These are phyloP conservation scores for Platanthera zijinensis DNA, from an alignment of 106 monocot species.

Conservation along the genomic window DNA sequence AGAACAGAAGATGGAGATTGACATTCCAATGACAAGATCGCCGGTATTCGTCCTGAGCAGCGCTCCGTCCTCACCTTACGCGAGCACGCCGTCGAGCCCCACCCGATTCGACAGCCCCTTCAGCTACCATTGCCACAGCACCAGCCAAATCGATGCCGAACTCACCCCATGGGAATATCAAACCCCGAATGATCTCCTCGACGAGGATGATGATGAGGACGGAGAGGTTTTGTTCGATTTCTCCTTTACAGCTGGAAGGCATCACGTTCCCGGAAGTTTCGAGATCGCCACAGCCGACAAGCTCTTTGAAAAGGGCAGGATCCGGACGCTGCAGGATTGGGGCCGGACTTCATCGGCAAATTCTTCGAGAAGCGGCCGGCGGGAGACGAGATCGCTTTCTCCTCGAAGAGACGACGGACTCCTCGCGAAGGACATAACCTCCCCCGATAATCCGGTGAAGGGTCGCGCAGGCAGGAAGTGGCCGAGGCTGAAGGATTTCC, in stretches of 20 bases:
- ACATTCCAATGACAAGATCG: slow-evolving; percentile 14
- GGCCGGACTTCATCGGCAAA: neutral
- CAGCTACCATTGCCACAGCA: slow-evolving; percentile 19
- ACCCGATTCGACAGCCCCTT: slow-evolving; percentile 4
- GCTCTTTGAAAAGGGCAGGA: neutral
- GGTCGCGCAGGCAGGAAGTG: slow-evolving; percentile 42
- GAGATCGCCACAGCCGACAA: neutral
- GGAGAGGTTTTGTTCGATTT: slow-evolving; percentile 43
- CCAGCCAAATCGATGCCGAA: slow-evolving; percentile 27
- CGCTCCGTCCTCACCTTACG: slow-evolving; percentile 5
- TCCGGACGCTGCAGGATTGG: neutral
- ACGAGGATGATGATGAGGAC: neutral
- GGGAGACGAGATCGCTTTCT: slow-evolving; percentile 36
- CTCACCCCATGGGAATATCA: neutral
- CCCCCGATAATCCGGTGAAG: neutral
- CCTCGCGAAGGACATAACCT: neutral
- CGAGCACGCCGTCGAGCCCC: slow-evolving; percentile 56
- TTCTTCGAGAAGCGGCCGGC: slow-evolving; percentile 9
- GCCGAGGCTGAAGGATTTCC: slow-evolving; percentile 39
- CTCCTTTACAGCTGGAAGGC: neutral
- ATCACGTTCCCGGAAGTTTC: neutral
- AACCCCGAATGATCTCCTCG: neutral
- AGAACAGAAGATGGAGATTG: slow-evolving; percentile 32
- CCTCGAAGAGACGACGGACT: slow-evolving; percentile 20
- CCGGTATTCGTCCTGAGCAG: slow-evolving; percentile 16